A percentile compares a stretch with the other conserved stretches of the same genome.
Evolutionary conservation across 148 eudicot species (phyloP).

Genomic region (Linanthus parryae): DNA sequence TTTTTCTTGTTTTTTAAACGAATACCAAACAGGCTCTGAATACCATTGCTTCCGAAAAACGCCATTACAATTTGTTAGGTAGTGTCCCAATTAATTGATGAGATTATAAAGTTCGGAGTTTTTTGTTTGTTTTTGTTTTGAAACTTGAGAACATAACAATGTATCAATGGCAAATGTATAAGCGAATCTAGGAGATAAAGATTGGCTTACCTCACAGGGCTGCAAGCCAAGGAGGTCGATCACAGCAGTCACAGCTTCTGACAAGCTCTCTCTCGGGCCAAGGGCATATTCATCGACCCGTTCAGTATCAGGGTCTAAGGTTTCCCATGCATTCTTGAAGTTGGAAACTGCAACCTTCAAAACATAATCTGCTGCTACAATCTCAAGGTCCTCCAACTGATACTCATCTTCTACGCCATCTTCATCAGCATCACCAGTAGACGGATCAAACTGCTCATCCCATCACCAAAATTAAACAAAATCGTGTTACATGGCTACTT

Average conservation of each 20-base stretch:
- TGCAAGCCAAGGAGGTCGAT: conserved; percentile 92
- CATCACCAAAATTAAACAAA: conserved; percentile 7
- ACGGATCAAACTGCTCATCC: conserved; percentile 72
- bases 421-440: conserved; percentile 95
- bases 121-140: too few species aligned
- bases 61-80: too few species aligned
- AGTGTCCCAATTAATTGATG: too few species aligned
- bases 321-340: conserved; percentile 97
- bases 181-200: too few species aligned
- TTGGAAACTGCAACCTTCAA: conserved; percentile 83
- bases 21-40: too few species aligned
- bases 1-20: too few species aligned
- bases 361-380: conserved; percentile 91
- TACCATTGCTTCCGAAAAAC: too few species aligned
- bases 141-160: too few species aligned
- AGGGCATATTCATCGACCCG: conserved; percentile 93
- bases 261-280: conserved; percentile 82
- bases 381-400: conserved; percentile 91
- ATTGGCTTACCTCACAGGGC: conserved; percentile 86
- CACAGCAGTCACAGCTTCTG: conserved; percentile 88
- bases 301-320: conserved; percentile 69
- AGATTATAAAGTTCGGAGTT: too few species aligned
- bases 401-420: conserved; percentile 96
- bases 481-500: not conserved
- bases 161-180: too few species aligned